Percentiles rank a stretch among this genome's conserved stretches.
Evolutionary conservation across 768 basidiomycete species (phyloP).

Genomic region (Psilocybe sp.): DNA sequence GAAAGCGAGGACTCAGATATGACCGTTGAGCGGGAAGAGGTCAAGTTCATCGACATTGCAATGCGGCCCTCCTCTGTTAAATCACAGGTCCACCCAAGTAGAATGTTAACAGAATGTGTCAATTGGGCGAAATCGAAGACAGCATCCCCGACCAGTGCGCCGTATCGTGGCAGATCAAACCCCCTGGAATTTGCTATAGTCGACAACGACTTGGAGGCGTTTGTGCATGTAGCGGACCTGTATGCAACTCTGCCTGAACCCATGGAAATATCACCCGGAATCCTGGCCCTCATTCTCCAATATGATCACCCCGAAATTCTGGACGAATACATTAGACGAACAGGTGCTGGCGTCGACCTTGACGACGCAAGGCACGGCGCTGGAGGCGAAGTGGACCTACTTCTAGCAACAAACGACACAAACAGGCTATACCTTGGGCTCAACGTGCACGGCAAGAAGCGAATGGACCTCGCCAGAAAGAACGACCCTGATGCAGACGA

Average conservation of each 20-base stretch:
- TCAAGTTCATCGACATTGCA: constrained; percentile 53
- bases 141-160: background rate
- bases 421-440: constrained; percentile 55
- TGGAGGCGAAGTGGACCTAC: constrained; percentile 20
- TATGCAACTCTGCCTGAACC: constrained; percentile 33
- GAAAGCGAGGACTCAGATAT: constrained; percentile 22
- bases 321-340: constrained; percentile 54
- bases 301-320: constrained; percentile 48
- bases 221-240: constrained; percentile 44
- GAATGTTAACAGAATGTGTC: constrained; percentile 26
- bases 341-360: constrained; percentile 39
- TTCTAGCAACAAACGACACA: constrained; percentile 29
- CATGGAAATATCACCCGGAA: constrained; percentile 15
- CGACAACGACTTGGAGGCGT: constrained; percentile 48
- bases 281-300: constrained; percentile 28
- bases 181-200: constrained; percentile 34
- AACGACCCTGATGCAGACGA: constrained; percentile 44
- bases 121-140: background rate
- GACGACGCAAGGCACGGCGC: constrained; percentile 19
- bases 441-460: constrained; percentile 63
- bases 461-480: constrained; percentile 47
- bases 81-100: constrained; percentile 33
- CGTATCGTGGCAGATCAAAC: constrained; percentile 5
- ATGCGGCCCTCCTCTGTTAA: constrained; percentile 43
- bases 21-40: constrained; percentile 33